Base-by-base conservation (phyloP, 2,329 filamentous ascomycete genomes). In the Colletotrichum sp. region DNA sequence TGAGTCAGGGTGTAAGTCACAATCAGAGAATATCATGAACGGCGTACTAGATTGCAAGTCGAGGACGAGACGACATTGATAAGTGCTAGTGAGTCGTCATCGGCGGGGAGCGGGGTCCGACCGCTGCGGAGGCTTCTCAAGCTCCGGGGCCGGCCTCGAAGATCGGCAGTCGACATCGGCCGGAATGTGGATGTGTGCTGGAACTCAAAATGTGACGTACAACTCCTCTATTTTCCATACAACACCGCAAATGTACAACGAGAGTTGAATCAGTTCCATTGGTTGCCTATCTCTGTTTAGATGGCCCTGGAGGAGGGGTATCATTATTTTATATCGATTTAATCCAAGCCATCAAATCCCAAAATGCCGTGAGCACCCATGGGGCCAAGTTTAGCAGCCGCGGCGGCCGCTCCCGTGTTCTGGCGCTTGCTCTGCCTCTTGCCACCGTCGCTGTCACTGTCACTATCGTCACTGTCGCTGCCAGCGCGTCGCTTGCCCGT, bases 311-410 rank as follows among this genome's bases (percentile, higher is more conserved):
- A 70, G 66, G 69, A 70, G 70, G 73, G 75, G 76, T 77, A 77
- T 77, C 74, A 77, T 68, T 73, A 71, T 22, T n/a, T 66, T 65
- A 34, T 43, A 58, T 76, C 60, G 43, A 65, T 68, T 79, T 39
- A 89, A 73, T 89, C 88, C 77, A 90, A 74, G 9, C 86, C 88
- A 15, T 87, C 86, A 75, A 90, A 89, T 7, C 86, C 86, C 77
- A 89, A 79, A n/a, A 90, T 84, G 65, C 88, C 88, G 60, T 90
- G 88, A 5, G 88, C 87, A 25, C 88, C 88, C 83, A 86, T 87
- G 15, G 87, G 87, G 5, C 88, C 88, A 8, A 90, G 82, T 66
- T 87, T 87, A 69, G 77, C 83, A 60, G 87, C 85, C 76, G 87
- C 85, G 18, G 58, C n/a, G n/a, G n/a, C 16, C n/a, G 43, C n/a